Conservation (phyloP, 2,329 filamentous ascomycete species). For the Periconia sp. region DNA sequence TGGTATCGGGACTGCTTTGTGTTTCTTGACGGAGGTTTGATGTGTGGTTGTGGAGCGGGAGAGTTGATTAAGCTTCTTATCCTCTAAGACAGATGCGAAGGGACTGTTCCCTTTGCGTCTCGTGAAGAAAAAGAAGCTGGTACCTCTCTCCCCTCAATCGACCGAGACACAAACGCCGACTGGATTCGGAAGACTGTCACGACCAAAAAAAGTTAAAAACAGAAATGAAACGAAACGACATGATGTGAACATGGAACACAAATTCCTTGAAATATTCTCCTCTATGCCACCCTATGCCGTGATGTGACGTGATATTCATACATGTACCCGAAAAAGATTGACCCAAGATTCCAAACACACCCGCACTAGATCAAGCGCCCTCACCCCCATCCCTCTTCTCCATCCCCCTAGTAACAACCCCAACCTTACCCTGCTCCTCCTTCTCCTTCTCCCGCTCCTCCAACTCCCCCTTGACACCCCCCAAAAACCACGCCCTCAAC, state of each 20-base stretch:
- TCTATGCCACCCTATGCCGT: not conserved
- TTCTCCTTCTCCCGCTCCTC: constrained; percentile 14
- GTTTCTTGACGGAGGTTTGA: not conserved
- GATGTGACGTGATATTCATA: not conserved
- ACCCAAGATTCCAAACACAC: not conserved
- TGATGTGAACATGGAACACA: not conserved
- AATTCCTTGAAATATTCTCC: not conserved
- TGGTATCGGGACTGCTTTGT: not conserved
- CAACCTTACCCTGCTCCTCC: constrained; percentile 16
- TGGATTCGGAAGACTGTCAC: too few relatives aligned
- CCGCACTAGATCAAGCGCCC: not conserved
- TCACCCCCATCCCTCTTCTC: constrained; percentile 4
- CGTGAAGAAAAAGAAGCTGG: not conserved
- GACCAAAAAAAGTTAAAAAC: not conserved
- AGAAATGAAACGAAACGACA: not conserved
- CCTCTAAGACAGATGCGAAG: not conserved
- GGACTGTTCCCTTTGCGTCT: not conserved
- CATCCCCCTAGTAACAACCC: constrained; percentile 15
- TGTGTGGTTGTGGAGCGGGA: not conserved
- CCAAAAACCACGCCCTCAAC: constrained; percentile 46
- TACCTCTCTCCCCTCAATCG: not conserved
- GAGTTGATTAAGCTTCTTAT: not conserved
- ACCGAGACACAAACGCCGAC: not conserved
- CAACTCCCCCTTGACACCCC: constrained; percentile 14
- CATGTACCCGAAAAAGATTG: not conserved